Percentiles rank a stretch among this genome's conserved stretches.
phyloP scores from a whole-genome alignment of 2,329 filamentous ascomycete genomes.

The Parastagonospora nodorum region DNA sequence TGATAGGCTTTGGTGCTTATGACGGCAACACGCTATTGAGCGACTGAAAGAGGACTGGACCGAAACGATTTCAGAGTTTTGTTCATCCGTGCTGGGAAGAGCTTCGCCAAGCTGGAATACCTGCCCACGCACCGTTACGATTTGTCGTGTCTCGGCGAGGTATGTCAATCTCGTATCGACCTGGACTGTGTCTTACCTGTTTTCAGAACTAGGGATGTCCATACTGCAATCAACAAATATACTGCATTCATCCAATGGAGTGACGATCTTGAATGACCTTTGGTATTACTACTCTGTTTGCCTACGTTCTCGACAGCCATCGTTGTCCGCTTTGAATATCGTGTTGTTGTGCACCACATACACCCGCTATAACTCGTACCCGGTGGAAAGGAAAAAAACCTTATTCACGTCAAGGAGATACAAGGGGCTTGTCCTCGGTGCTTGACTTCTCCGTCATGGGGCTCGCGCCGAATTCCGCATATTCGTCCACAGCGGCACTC shows the following conservation, averaged over 20 bases:
- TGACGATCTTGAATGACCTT: background rate
- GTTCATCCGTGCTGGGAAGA: no score
- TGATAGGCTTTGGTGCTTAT: no score
- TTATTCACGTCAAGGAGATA: no score
- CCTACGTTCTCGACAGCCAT: background rate
- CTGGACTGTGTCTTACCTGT: constrained; percentile 22
- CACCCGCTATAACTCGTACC: background rate
- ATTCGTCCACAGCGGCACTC: constrained; percentile 1
- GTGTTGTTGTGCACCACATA: background rate
- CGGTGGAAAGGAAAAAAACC: background rate
- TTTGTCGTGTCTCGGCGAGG: constrained; percentile 14
- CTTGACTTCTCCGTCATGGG: background rate
- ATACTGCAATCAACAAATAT: background rate
- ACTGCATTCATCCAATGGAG: background rate
- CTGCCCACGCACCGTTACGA: background rate
- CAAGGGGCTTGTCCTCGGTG: no score
- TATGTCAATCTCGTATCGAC: constrained; percentile 11
- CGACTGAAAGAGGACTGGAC: background rate
- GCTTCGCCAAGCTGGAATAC: no score
- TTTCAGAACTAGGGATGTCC: constrained; percentile 19
- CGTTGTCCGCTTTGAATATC: background rate
- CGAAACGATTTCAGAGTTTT: no score
- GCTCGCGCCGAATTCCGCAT: constrained; percentile 4
- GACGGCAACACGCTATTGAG: background rate
- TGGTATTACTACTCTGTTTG: background rate